Conservation (phyloP, 2,329 filamentous ascomycete genomes). For the Colletotrichum euphorbiae region DNA sequence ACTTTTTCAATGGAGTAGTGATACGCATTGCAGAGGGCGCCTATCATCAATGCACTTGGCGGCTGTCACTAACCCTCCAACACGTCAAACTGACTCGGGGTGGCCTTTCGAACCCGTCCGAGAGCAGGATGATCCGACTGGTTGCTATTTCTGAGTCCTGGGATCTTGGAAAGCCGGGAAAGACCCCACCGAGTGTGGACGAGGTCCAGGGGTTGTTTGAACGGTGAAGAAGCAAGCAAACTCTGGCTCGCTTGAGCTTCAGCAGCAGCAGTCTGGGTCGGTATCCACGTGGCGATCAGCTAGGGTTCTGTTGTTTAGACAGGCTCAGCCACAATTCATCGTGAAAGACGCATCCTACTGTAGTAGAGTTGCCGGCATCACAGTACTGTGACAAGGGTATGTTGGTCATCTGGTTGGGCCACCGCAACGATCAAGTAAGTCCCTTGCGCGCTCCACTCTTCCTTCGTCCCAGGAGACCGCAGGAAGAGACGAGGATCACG, state of each 20-base stretch:
- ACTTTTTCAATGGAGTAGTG: background rate
- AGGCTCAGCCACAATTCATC: conserved; percentile 36
- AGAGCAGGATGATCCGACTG: conserved; percentile 3
- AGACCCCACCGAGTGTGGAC: conserved; percentile 12
- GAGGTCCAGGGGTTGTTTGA: conserved; percentile 4
- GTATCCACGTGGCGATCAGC: conserved; percentile 7
- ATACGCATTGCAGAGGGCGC: background rate
- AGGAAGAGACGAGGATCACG: background rate
- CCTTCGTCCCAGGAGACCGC: background rate
- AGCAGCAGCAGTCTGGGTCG: background rate
- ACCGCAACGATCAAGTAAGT: background rate
- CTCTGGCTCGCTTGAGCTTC: conserved; percentile 16
- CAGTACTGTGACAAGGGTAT: background rate
- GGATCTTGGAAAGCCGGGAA: conserved; percentile 1
- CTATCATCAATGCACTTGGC: conserved; percentile 7
- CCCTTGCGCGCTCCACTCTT: conserved; percentile 13
- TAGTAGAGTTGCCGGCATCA: background rate
- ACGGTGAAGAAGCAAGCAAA: conserved; percentile 6
- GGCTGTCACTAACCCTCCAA: conserved; percentile 15
- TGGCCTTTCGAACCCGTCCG: background rate
- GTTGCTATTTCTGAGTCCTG: conserved; percentile 23
- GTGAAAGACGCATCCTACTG: conserved; percentile 6
- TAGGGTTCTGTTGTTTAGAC: conserved; percentile 7
- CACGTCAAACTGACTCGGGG: conserved; percentile 9
- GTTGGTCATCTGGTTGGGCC: background rate